These are phyloP conservation scores for Aspergillus steynii DNA, from an alignment of 495 filamentous ascomycete species.

Conservation along the genomic window DNA sequence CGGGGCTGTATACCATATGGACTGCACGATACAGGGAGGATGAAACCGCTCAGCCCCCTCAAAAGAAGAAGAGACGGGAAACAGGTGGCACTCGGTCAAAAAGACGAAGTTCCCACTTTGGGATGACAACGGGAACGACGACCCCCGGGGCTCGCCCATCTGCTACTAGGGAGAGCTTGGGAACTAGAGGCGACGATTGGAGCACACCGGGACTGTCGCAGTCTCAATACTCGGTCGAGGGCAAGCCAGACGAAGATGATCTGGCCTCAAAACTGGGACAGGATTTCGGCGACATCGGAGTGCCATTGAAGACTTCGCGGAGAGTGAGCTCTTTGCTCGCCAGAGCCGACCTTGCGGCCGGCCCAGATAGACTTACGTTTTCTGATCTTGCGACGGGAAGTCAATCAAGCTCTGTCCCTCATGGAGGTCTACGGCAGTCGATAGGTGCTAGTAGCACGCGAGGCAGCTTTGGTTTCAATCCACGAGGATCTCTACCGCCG, in stretches of 20 bases:
- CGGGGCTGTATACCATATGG: slow-evolving; percentile 77
- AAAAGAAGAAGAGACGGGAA: slow-evolving; percentile 46
- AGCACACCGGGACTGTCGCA: slow-evolving; percentile 35
- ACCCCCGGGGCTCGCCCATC: slow-evolving; percentile 65
- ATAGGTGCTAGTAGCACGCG: slow-evolving; percentile 68
- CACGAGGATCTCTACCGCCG: slow-evolving; percentile 41
- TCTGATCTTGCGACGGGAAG: slow-evolving; percentile 61
- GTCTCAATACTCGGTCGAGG: slow-evolving; percentile 38
- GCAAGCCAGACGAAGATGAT: slow-evolving; percentile 50
- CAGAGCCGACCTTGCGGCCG: slow-evolving; percentile 80
- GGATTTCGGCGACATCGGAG: slow-evolving; percentile 67
- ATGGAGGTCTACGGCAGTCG: slow-evolving; percentile 68
- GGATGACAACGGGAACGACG: slow-evolving; percentile 71
- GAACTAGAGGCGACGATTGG: slow-evolving; percentile 40
- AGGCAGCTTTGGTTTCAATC: slow-evolving; percentile 57
- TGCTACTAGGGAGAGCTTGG: slow-evolving; percentile 57
- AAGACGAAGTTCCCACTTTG: slow-evolving; percentile 85
- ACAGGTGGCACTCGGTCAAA: slow-evolving; percentile 59
- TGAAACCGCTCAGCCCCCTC: slow-evolving; percentile 51
- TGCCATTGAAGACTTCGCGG: slow-evolving; percentile 72
- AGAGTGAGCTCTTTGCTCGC: slow-evolving; percentile 91
- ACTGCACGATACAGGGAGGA: slow-evolving; percentile 66
- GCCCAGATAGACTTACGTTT: slow-evolving; percentile 73
- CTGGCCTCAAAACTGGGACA: slow-evolving; percentile 75
- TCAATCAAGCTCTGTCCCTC: slow-evolving; percentile 44